These are phyloP conservation scores for Dictyostelium firmibasis DNA, from an alignment of 78 protist species.

Conservation along the genomic window DNA sequence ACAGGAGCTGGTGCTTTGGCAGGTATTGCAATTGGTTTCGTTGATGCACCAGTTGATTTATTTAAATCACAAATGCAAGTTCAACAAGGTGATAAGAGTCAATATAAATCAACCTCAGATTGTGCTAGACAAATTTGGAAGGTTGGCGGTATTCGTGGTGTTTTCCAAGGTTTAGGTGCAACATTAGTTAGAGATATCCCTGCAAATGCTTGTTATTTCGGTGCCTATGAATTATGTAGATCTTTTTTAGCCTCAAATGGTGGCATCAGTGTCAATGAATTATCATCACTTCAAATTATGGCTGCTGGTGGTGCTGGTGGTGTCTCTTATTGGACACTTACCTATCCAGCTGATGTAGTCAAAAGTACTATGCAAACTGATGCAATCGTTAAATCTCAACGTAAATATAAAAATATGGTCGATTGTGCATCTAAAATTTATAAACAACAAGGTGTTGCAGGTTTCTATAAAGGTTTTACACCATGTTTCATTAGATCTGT, in stretches of 20 bases:
- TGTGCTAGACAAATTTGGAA: conserved; percentile 48
- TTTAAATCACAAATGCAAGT: conserved; percentile 82
- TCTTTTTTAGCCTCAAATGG: neutral
- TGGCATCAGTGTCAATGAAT: neutral
- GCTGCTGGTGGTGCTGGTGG: conserved; percentile 85
- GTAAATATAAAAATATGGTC: conserved; percentile 28
- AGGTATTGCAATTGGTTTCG: conserved; percentile 70
- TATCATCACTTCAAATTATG: conserved; percentile 64
- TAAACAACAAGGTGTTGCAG: conserved; percentile 72
- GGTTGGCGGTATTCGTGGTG: conserved; percentile 64
- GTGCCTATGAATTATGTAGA: conserved; percentile 59
- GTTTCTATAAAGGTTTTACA: conserved; percentile 80
- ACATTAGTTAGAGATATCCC: conserved; percentile 70
- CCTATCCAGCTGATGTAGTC: conserved; percentile 84
- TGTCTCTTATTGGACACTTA: conserved; percentile 85
- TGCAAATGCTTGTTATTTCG: conserved; percentile 79
- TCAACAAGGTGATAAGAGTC: conserved; percentile 21
- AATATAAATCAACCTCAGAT: conserved; percentile 49
- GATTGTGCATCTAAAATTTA: conserved; percentile 75
- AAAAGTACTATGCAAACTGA: conserved; percentile 87
- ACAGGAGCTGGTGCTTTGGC: conserved; percentile 71
- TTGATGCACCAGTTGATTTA: conserved; percentile 78
- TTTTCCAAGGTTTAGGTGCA: conserved; percentile 73
- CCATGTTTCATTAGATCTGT: conserved; percentile 79
- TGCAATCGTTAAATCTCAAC: conserved; percentile 19